Conservation (phyloP, 805 yeast genomes). For the Cyberlindnera euphorbiae region DNA sequence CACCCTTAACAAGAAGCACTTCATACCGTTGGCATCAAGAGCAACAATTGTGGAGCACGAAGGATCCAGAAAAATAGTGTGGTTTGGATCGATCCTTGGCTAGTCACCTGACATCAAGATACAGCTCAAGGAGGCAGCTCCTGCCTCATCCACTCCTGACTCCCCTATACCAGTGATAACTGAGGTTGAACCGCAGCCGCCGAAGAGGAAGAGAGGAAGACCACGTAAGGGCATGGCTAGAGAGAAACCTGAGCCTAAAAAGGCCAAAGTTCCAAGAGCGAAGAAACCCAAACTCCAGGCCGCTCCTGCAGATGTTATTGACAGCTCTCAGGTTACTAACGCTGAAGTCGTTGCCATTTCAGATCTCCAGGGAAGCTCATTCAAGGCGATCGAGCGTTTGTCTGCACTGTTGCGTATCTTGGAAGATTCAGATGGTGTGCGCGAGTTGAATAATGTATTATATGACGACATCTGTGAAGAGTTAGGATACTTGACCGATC, state of each 20-base stretch:
- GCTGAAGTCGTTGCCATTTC: constrained; percentile 19
- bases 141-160: no score
- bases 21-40: constrained; percentile 22
- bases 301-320: not conserved
- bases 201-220: constrained; percentile 23
- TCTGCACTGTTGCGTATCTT: constrained; percentile 39
- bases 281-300: constrained; percentile 1
- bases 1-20: constrained; percentile 23
- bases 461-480: constrained; percentile 31
- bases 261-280: constrained; percentile 8
- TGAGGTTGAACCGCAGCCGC: not conserved
- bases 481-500: constrained; percentile 45
- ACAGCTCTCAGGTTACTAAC: not conserved
- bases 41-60: constrained; percentile 6
- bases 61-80: constrained; percentile 7
- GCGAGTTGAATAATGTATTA: constrained; percentile 21
- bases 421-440: constrained; percentile 41
- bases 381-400: constrained; percentile 41
- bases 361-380: constrained; percentile 36
- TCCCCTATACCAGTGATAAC: constrained; percentile 1
- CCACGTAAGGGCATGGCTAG: constrained; percentile 24
- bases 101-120: constrained; percentile 6
- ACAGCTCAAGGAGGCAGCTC: constrained; percentile 2
- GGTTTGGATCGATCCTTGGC: constrained; percentile 14
- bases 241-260: constrained; percentile 9